Evolutionary conservation across 169 alveolate genomes (phyloP), one percentile per base, ranked within the genome.

Genomic region (Plasmodium inui): DNA sequence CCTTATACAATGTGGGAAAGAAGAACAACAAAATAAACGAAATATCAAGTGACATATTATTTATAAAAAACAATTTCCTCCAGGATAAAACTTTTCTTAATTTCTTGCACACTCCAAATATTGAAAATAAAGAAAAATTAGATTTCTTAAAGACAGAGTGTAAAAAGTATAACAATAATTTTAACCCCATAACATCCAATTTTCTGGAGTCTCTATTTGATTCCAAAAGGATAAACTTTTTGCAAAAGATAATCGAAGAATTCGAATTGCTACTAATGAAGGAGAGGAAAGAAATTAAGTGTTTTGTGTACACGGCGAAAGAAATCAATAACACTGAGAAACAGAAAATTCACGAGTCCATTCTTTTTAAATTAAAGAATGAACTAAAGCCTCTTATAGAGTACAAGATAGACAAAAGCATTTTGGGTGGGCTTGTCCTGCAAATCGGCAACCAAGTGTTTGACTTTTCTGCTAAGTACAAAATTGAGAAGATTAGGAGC

Each of bases 381-480:
- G 50, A 89, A 89, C 73, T 89, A 39, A 89, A 79, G 22, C 94
- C 94, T 39, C 34, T 89, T 9, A 79, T 89, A 8, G 90, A 89
- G 34, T 89, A 57, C 73, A 89, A 89, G 82, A 67, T 67, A 1
- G 94, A 89, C 72, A 61, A 55, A 61, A 73, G 28, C 71, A 89
- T 89, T 57, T 73, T 89, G 50, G 94, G 94, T 1, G 94, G 94
- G 2, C 82, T 89, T 10, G 84, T 89, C 9, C 32, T 89, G 53
- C 89, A 89, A 79, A 89, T 89, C 3, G 94, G 94, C 30, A 89
- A 78, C 73, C 94, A 89, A 89, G 37, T 89, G 19, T 89, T 61
- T 89, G 94, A 89, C 41, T 89, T 89, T 67, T 89, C 94, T 14
- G 94, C 94, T 1, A 89, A 89, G 53, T 89, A 80, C 14, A 89